These are phyloP conservation scores for Kluyveromyces marxianus DNA, from an alignment of 1,139 yeast genomes.

Conservation along the genomic window DNA sequence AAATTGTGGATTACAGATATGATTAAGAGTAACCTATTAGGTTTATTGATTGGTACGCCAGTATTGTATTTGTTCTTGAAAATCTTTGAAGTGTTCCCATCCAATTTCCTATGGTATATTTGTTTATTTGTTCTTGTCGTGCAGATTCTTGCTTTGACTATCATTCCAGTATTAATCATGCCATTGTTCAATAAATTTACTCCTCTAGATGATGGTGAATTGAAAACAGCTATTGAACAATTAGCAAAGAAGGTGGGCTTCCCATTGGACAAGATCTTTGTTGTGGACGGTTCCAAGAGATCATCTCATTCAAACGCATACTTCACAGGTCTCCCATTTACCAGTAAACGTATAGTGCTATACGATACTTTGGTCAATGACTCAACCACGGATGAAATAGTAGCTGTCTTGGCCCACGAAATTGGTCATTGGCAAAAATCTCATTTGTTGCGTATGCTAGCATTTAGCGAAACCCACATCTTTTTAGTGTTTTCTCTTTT, in stretches of 20 bases:
- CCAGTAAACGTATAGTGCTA: conserved; percentile 79
- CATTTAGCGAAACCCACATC: conserved; percentile 56
- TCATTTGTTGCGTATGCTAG: conserved; percentile 69
- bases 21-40: conserved; percentile 50
- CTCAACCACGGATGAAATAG: conserved; percentile 69
- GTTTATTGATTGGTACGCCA: conserved; percentile 61
- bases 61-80: conserved; percentile 67
- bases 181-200: conserved; percentile 88
- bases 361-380: conserved; percentile 85
- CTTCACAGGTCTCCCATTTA: conserved; percentile 93
- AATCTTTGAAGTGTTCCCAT: conserved; percentile 74
- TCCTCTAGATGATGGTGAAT: conserved; percentile 85
- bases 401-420: conserved; percentile 94
- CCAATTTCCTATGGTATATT: conserved; percentile 69
- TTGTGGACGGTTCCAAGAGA: conserved; percentile 91
- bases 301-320: conserved; percentile 95
- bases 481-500: conserved; percentile 62
- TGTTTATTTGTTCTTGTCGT: conserved; percentile 64
- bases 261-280: conserved; percentile 79
- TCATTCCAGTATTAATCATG: conserved; percentile 77
- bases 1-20: conserved; percentile 65
- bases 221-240: conserved; percentile 71
- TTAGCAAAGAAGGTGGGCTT: conserved; percentile 69
- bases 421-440: conserved; percentile 94
- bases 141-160: conserved; percentile 64